A percentile compares a stretch with the other conserved stretches of the same genome.
phyloP scores from a whole-genome alignment of 2,329 filamentous ascomycete genomes.

The Lachnellula hyalina region DNA sequence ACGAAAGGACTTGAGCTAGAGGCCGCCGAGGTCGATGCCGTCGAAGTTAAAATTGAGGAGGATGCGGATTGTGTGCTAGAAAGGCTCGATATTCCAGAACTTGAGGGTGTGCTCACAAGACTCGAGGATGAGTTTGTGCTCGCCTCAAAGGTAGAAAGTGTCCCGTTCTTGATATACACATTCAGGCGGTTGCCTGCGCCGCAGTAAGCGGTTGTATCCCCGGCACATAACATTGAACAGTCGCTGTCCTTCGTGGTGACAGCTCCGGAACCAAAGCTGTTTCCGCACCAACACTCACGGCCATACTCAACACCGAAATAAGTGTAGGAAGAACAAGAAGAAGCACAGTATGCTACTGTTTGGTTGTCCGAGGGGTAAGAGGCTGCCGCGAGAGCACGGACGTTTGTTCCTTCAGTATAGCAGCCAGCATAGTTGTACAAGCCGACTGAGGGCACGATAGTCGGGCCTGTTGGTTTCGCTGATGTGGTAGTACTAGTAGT shows the following conservation, averaged over 20 bases:
- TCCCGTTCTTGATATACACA: conserved; percentile 18
- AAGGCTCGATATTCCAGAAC: neutral
- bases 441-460: conserved; percentile 16
- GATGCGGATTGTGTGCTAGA: neutral
- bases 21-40: neutral
- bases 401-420: conserved; percentile 25
- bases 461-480: conserved; percentile 12
- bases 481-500: conserved; percentile 9
- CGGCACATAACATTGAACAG: conserved; percentile 19
- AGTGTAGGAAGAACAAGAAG: conserved; percentile 11
- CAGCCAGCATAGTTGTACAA: conserved; percentile 28
- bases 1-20: neutral
- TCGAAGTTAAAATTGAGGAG: neutral
- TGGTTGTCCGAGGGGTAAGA: conserved; percentile 22
- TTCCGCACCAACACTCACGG: conserved; percentile 26
- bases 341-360: conserved; percentile 28
- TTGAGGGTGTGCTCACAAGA: neutral
- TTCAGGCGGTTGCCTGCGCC: conserved; percentile 28
- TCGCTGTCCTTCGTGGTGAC: conserved; percentile 9
- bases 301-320: conserved; percentile 21
- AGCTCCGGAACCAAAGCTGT: conserved; percentile 13
- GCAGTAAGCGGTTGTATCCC: conserved; percentile 28
- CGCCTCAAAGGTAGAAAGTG: neutral
- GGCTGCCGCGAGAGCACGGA: conserved; percentile 20
- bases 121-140: conserved; percentile 3